A percentile compares a stretch with the other conserved stretches of the same genome.
phyloP scores from a whole-genome alignment of 2,329 filamentous ascomycete genomes.

The Rosellinia necatrix region DNA sequence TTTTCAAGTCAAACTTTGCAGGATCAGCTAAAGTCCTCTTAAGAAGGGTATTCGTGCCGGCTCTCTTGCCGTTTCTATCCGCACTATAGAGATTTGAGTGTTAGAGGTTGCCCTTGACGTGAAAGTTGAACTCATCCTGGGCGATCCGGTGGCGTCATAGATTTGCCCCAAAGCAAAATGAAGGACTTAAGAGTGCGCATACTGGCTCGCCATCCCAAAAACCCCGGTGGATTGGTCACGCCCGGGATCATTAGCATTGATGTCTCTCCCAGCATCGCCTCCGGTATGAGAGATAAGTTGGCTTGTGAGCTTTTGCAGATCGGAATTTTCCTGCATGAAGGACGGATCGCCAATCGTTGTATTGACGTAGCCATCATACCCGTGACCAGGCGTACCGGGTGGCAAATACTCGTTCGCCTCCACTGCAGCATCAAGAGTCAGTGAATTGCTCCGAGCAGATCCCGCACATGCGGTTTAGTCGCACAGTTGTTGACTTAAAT shows the following conservation, averaged over 20 bases:
- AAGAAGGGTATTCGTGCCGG: conserved; percentile 54
- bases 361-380: conserved; percentile 38
- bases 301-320: conserved; percentile 33
- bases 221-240: conserved; percentile 37
- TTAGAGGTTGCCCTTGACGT: too few relatives aligned
- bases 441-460: too few relatives aligned
- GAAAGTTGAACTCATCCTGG: too few relatives aligned
- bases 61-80: conserved; percentile 36
- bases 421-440: conserved; percentile 23
- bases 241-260: conserved; percentile 35
- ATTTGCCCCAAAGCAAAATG: too few relatives aligned
- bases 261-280: conserved; percentile 35
- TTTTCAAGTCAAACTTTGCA: conserved; percentile 51
- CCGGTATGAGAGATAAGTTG: conserved; percentile 31
- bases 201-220: conserved; percentile 36
- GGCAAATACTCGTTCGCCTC: conserved; percentile 39
- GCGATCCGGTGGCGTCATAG: too few relatives aligned
- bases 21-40: conserved; percentile 50
- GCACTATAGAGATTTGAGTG: too few relatives aligned
- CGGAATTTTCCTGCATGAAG: conserved; percentile 33
- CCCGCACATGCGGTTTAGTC: too few relatives aligned
- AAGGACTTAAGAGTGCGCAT: too few relatives aligned
- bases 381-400: conserved; percentile 34
- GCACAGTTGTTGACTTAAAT: too few relatives aligned
- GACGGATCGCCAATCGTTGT: conserved; percentile 37